A percentile compares a stretch with the other conserved stretches of the same genome.
Conservation (phyloP, 352 stramenopile species). For the Globisporangium acanthophoron region DNA sequence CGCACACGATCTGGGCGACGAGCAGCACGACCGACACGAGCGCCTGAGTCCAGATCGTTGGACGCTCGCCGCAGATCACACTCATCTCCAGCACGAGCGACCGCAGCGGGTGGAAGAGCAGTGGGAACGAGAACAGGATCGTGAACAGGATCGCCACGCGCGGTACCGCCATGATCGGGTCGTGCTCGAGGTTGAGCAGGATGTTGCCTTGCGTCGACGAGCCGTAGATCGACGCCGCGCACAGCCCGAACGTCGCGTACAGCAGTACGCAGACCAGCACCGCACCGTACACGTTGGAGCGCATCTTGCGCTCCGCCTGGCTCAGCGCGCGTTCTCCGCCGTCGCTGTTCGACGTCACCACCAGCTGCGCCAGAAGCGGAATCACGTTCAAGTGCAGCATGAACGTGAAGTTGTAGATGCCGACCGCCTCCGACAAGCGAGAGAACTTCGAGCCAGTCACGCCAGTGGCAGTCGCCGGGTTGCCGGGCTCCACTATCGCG, state of each 20-base stretch:
- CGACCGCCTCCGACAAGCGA: slow-evolving; percentile 50
- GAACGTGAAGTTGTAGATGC: slow-evolving; percentile 85
- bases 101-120: slow-evolving; percentile 66
- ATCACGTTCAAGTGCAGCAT: slow-evolving; percentile 82
- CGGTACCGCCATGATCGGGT: slow-evolving; percentile 66
- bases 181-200: slow-evolving; percentile 65
- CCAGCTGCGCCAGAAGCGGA: slow-evolving; percentile 54
- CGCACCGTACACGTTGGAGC: slow-evolving; percentile 33
- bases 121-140: slow-evolving; percentile 70
- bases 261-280: slow-evolving; percentile 43
- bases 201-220: slow-evolving; percentile 63
- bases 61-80: slow-evolving; percentile 15
- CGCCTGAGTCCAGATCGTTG: slow-evolving; percentile 18
- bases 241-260: slow-evolving; percentile 61
- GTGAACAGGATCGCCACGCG: slow-evolving; percentile 60
- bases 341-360: slow-evolving; percentile 16
- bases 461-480: neutral
- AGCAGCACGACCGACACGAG: slow-evolving; percentile 39
- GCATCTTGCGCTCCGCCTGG: slow-evolving; percentile 29
- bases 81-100: slow-evolving; percentile 61
- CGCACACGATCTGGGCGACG: slow-evolving; percentile 38
- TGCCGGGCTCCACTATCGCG: slow-evolving; percentile 1
- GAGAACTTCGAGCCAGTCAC: slow-evolving; percentile 22
- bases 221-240: slow-evolving; percentile 57
- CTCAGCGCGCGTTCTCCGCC: slow-evolving; percentile 14